Evolutionary conservation across 495 filamentous ascomycete species (phyloP).

Genomic region (Staphylotrichum tortipilum): DNA sequence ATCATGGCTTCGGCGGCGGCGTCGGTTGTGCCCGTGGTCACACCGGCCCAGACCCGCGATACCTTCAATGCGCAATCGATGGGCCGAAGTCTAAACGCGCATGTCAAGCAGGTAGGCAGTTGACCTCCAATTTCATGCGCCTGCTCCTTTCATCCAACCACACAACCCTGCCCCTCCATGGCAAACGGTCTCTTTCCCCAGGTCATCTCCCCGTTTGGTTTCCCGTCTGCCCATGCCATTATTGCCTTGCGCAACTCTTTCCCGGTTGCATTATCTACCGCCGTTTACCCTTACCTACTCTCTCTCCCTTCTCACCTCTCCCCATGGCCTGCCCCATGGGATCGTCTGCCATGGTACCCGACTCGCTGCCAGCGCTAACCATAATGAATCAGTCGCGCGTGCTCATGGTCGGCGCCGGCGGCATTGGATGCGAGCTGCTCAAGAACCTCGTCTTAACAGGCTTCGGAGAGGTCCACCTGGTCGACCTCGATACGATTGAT

Average conservation of each 20-base stretch:
- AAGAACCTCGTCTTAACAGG: slow-evolving; percentile 94
- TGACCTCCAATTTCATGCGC: slow-evolving; percentile 5
- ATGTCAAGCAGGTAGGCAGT: slow-evolving; percentile 39
- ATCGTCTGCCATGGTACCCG: not conserved
- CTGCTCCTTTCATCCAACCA: slow-evolving; percentile 3
- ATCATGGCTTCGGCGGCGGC: slow-evolving; percentile 11
- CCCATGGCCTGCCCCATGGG: not conserved
- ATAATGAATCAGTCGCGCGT: slow-evolving; percentile 60
- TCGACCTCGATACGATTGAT: slow-evolving; percentile 97
- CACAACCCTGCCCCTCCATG: no score
- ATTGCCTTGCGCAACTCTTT: no score
- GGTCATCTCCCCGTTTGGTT: no score
- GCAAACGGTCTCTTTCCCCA: no score
- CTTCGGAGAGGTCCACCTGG: slow-evolving; percentile 90
- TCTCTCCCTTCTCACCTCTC: not conserved
- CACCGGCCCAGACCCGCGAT: slow-evolving; percentile 23
- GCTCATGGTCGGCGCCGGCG: slow-evolving; percentile 90
- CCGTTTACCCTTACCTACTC: no score
- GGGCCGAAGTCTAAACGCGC: slow-evolving; percentile 33
- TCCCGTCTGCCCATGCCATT: no score
- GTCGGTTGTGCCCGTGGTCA: slow-evolving; percentile 9
- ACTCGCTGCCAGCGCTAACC: slow-evolving; percentile 22
- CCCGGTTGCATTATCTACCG: no score
- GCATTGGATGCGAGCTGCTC: slow-evolving; percentile 94
- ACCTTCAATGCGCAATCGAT: slow-evolving; percentile 36